Conservation (phyloP, 345 rosid species). For the Citrus mangshanensis region DNA sequence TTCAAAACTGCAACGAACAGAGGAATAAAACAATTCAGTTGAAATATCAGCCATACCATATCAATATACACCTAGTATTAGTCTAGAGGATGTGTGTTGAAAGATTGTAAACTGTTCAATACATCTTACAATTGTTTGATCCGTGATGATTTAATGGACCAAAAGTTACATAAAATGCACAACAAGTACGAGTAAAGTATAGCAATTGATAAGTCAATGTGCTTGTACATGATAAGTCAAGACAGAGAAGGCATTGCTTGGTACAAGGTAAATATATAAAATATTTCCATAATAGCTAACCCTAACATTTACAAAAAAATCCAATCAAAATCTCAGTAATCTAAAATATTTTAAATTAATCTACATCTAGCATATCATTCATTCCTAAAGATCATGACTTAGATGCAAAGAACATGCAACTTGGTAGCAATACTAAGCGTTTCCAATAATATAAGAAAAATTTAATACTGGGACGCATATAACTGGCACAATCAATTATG, state of each 20-base stretch:
- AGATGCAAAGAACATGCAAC: not conserved
- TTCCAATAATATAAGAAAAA: not conserved
- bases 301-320: not conserved
- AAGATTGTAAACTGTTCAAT: not conserved
- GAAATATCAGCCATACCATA: not conserved
- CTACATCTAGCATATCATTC: not conserved
- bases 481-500: not conserved
- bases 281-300: not conserved
- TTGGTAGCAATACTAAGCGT: not conserved
- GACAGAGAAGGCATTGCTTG: not conserved
- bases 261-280: not conserved
- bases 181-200: not conserved
- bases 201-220: not conserved
- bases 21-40: not conserved
- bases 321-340: not conserved
- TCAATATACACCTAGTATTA: not conserved
- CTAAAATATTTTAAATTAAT: not conserved
- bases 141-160: not conserved
- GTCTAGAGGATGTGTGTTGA: not conserved
- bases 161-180: not conserved
- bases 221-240: not conserved
- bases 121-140: not conserved
- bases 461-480: not conserved
- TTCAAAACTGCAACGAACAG: slow-evolving; percentile 36
- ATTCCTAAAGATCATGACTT: not conserved